phyloP scores from a whole-genome alignment of 768 basidiomycete species.

The Lentinula sp. region DNA sequence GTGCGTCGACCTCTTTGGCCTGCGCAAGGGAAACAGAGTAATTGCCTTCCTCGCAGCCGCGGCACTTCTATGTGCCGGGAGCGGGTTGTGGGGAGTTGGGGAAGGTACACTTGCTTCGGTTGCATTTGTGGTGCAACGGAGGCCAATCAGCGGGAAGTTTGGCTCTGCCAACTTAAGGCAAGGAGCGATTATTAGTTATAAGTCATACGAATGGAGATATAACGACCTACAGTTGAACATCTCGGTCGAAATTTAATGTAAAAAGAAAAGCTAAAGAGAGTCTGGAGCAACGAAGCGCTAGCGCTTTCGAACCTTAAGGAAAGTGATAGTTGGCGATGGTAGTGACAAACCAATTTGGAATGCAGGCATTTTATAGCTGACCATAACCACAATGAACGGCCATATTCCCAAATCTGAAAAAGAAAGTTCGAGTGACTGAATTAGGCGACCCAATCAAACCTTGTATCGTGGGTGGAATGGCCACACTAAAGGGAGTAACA shows the following conservation, averaged over 20 bases:
- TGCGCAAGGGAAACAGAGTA: background rate
- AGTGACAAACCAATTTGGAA: too few species aligned
- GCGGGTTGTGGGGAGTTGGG: background rate
- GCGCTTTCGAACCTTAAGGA: background rate
- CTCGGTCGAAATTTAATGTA: too few species aligned
- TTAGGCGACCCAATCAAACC: background rate
- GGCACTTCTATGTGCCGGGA: background rate
- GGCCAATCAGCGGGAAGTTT: conserved; percentile 3
- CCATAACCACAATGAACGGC: background rate
- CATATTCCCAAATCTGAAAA: too few species aligned
- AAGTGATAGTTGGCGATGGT: background rate
- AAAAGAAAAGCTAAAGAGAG: background rate
- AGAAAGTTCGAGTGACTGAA: too few species aligned
- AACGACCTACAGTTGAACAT: too few species aligned
- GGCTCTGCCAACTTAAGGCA: background rate
- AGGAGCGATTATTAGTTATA: background rate
- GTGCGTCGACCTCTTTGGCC: background rate
- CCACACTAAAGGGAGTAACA: background rate
- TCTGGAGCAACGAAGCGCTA: background rate
- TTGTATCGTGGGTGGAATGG: background rate
- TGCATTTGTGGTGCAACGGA: conserved; percentile 1
- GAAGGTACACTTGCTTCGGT: background rate
- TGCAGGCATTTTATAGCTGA: background rate
- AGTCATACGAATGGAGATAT: background rate
- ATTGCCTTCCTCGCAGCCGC: conserved; percentile 3